These are phyloP conservation scores for Pterothamnion heteromorphum DNA, from an alignment of 31 red algal species.

Conservation along the genomic window DNA sequence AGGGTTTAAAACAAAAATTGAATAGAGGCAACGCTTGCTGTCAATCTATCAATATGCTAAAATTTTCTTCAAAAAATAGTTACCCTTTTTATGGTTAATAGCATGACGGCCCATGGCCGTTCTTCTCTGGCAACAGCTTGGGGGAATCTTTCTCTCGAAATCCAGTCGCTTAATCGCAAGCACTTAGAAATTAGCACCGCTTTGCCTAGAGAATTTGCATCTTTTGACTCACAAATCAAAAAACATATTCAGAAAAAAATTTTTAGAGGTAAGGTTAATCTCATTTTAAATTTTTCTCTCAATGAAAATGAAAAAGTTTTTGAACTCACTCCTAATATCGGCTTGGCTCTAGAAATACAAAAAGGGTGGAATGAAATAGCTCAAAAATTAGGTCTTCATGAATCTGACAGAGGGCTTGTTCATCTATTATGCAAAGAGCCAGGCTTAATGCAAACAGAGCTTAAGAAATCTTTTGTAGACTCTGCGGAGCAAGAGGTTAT, in stretches of 20 bases:
- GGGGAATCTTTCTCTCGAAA: conserved; percentile 50
- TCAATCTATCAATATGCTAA: no score
- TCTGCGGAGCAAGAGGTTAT: background rate
- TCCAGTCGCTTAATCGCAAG: conserved; percentile 66
- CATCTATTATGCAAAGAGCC: background rate
- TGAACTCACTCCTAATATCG: background rate
- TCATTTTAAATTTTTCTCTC: conserved; percentile 45
- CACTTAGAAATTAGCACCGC: conserved; percentile 71
- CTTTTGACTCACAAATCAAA: conserved; percentile 56
- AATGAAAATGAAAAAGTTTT: background rate
- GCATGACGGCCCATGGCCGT: conserved; percentile 79
- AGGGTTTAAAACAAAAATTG: no score
- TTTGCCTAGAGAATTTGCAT: conserved; percentile 45
- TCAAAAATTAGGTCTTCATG: background rate
- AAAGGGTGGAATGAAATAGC: background rate
- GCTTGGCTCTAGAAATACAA: background rate
- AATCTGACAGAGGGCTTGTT: background rate
- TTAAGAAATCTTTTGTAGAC: background rate
- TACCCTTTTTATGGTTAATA: conserved; percentile 40
- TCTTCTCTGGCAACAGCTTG: conserved; percentile 32
- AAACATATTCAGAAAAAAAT: conserved; percentile 57
- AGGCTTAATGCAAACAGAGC: background rate
- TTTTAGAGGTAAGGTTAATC: conserved; percentile 58
- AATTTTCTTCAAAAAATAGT: no score
- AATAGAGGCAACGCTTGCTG: no score